Base-by-base conservation (phyloP, 2,329 filamentous ascomycete genomes). In the Curvularia verruculosa region DNA sequence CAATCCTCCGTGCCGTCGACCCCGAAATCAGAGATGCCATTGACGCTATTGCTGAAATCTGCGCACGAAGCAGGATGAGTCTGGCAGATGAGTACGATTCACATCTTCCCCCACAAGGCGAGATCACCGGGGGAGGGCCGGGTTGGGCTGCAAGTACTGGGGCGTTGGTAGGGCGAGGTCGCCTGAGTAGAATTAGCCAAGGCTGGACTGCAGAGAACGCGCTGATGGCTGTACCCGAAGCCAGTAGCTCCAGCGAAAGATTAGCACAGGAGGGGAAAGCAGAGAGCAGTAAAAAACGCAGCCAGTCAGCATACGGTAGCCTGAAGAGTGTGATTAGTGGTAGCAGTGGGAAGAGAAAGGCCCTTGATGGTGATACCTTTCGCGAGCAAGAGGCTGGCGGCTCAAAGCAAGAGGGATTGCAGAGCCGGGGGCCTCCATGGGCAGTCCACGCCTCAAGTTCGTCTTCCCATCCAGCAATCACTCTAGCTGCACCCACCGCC, bases 31-130 rank as follows among this genome's bases (percentile, higher is more conserved):
- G 82, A 59, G 75, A 76, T 13, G 85, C 85, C 9, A 79, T 88
- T 51, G 83, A 87, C 66, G 83, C 84, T 15, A 87, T 88, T 63
- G 84, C 85, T 23, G 84, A 87, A 64, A 87, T 88, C 58, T 86
- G 84, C 63, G 85, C 85, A 3, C 79, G 84, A 57, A 87, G 84
- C 71, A 82, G 82, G 62, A 76, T 87, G 67, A 87, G 84, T 64
- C 74, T 88, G 57, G 84, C 85, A 9, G 84, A 87, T 65, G 85
- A 87, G 68, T 86, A 88, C 68, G 82, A 81, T 31, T 84, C 84
- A 41, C 85, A 88, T 70, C 80, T 87, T 34, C 85, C 85, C 21
- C 85, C 85, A 0, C 76, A 86, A 52, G 85, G 84, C 37, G 84
- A 87, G 69, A 85, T 87, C 60, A 74, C 71, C 12, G 63, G 63